Evolutionary conservation across 192 early-diverging fungal species (phyloP).

Genomic region (Coemansia sp.): DNA sequence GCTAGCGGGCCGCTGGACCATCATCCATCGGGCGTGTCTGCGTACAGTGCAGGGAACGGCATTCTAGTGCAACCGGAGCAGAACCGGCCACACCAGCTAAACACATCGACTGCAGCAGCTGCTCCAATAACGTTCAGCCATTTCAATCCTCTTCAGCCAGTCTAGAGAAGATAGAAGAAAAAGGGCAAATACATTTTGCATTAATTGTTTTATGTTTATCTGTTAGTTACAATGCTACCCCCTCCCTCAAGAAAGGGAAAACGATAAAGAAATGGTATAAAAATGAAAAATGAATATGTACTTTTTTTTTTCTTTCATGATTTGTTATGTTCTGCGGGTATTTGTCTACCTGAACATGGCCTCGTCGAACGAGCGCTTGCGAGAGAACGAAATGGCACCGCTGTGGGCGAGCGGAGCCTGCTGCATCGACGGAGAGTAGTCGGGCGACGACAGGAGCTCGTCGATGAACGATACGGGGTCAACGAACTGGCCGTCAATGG

Average conservation of each 20-base stretch:
- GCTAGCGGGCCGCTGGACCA: background rate
- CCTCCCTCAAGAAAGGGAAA: background rate
- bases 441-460: conserved; percentile 41
- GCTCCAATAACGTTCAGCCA: background rate
- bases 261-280: conserved; percentile 1
- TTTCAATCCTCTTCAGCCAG: background rate
- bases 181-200: background rate
- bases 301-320: conserved; percentile 12
- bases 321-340: no score
- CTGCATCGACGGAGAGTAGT: conserved; percentile 17
- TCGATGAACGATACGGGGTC: conserved; percentile 50
- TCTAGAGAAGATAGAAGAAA: background rate
- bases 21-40: background rate
- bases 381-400: conserved; percentile 7
- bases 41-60: no score
- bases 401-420: background rate
- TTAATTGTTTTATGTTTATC: no score
- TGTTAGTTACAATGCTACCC: conserved; percentile 5
- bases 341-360: no score
- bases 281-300: background rate
- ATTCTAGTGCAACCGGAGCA: background rate
- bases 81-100: background rate
- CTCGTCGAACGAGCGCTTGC: conserved; percentile 47
- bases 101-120: background rate
- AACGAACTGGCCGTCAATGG: conserved; percentile 33